These are phyloP conservation scores for Penicillium sp. DNA, from an alignment of 2,329 filamentous ascomycete genomes.

Conservation along the genomic window DNA sequence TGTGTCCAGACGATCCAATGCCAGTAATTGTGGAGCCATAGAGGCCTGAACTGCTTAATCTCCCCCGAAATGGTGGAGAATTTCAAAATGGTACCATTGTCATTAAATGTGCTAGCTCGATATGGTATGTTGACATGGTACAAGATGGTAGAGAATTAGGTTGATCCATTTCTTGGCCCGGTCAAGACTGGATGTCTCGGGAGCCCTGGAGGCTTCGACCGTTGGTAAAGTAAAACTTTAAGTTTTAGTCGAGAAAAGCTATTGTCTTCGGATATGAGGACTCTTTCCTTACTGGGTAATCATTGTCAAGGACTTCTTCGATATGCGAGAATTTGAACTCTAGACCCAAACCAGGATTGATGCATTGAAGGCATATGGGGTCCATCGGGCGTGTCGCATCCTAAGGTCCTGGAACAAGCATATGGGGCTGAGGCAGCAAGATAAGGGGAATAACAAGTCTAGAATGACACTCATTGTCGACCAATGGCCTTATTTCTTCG, in stretches of 20 bases:
- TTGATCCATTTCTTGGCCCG: not conserved
- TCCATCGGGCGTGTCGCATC: constrained; percentile 3
- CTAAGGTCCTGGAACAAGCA: constrained; percentile 22
- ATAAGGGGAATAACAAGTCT: constrained; percentile 12
- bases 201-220: not conserved
- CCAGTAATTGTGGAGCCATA: constrained; percentile 3
- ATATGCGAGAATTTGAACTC: not conserved
- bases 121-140: not conserved
- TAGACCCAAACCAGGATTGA: constrained; percentile 3
- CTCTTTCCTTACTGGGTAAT: not conserved
- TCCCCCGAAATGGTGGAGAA: not conserved
- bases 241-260: not conserved
- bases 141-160: not conserved
- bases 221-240: constrained; percentile 6
- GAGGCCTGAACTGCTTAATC: not conserved
- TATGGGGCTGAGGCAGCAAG: constrained; percentile 12
- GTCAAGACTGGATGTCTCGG: constrained; percentile 6
- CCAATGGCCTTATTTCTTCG: constrained; percentile 8
- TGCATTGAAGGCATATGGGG: not conserved
- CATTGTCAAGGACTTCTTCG: not conserved
- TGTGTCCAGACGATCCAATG: constrained; percentile 11
- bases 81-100: not conserved
- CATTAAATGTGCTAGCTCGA: not conserved
- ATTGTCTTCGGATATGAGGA: not conserved
- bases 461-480: constrained; percentile 11